Conservation (phyloP, 352 stramenopile species). For the Phytophthora megakarya region DNA sequence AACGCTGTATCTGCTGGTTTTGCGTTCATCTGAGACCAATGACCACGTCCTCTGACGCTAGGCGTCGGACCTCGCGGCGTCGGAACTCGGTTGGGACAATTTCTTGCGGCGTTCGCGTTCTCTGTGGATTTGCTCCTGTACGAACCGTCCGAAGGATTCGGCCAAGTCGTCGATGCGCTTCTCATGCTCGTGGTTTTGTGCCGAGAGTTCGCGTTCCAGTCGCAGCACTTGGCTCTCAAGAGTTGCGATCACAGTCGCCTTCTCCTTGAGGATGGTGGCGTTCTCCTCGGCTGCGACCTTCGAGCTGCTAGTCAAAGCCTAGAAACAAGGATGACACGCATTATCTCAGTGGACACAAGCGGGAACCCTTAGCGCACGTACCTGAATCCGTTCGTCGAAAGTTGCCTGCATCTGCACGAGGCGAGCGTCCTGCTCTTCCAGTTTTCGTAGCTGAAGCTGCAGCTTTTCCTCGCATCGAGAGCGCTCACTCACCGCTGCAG, state of each 20-base stretch:
- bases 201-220: slow-evolving; percentile 47
- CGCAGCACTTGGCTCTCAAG: slow-evolving; percentile 51
- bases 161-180: slow-evolving; percentile 58
- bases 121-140: slow-evolving; percentile 59
- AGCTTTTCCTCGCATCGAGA: slow-evolving; percentile 51
- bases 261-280: slow-evolving; percentile 37
- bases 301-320: slow-evolving; percentile 33
- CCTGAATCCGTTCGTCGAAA: slow-evolving; percentile 57
- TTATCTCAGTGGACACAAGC: neutral
- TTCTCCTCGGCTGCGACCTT: slow-evolving; percentile 40
- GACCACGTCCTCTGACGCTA: neutral
- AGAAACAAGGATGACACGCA: neutral
- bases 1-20: neutral
- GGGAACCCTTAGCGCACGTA: slow-evolving; percentile 15
- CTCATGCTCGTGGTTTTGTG: slow-evolving; percentile 57
- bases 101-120: slow-evolving; percentile 51
- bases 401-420: slow-evolving; percentile 42
- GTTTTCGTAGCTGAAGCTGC: slow-evolving; percentile 39
- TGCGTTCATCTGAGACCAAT: no score
- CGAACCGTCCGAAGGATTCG: slow-evolving; percentile 53
- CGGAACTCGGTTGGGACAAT: slow-evolving; percentile 6
- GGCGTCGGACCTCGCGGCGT: slow-evolving; percentile 13
- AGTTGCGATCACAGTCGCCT: slow-evolving; percentile 28
- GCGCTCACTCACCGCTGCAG: slow-evolving; percentile 38
- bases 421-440: slow-evolving; percentile 47